These are phyloP conservation scores for Trametes gibbosa DNA, from an alignment of 768 basidiomycete species.

Conservation along the genomic window DNA sequence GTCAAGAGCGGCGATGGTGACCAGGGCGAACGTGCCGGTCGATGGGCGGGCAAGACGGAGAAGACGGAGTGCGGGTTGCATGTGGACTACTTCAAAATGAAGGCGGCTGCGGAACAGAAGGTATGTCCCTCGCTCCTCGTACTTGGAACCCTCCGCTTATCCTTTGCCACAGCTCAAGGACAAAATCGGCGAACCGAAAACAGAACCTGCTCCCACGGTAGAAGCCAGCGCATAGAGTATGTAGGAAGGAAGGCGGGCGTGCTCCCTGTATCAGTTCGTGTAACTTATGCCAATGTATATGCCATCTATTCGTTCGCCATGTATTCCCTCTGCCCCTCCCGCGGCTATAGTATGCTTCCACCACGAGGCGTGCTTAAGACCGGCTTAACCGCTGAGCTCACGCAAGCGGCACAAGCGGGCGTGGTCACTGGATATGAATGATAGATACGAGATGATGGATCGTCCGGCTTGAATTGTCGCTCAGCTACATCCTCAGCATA, in stretches of 20 bases:
- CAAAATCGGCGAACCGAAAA: slow-evolving; percentile 3
- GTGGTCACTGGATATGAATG: neutral
- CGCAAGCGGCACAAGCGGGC: too few species aligned
- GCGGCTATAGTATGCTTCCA: too few species aligned
- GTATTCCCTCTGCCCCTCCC: too few species aligned
- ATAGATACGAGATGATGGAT: neutral
- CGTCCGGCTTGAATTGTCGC: neutral
- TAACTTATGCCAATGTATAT: slow-evolving; percentile 13
- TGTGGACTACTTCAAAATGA: slow-evolving; percentile 83
- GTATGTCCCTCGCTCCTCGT: slow-evolving; percentile 3
- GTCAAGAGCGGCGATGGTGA: slow-evolving; percentile 67
- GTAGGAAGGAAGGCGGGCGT: neutral
- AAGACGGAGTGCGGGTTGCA: slow-evolving; percentile 98
- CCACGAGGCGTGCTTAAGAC: neutral
- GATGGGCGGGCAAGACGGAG: slow-evolving; percentile 81
- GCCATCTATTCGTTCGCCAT: neutral
- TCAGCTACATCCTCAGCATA: slow-evolving; percentile 1
- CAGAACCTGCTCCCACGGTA: slow-evolving; percentile 2
- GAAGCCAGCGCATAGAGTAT: slow-evolving; percentile 10
- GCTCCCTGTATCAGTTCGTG: slow-evolving; percentile 3
- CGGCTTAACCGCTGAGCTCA: neutral
- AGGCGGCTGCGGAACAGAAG: slow-evolving; percentile 46
- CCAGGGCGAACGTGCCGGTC: slow-evolving; percentile 75
- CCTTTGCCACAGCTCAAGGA: slow-evolving; percentile 5
- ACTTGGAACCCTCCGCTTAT: neutral